Conservation (phyloP, 805 yeast genomes). For the Candida coquimbonensis region DNA sequence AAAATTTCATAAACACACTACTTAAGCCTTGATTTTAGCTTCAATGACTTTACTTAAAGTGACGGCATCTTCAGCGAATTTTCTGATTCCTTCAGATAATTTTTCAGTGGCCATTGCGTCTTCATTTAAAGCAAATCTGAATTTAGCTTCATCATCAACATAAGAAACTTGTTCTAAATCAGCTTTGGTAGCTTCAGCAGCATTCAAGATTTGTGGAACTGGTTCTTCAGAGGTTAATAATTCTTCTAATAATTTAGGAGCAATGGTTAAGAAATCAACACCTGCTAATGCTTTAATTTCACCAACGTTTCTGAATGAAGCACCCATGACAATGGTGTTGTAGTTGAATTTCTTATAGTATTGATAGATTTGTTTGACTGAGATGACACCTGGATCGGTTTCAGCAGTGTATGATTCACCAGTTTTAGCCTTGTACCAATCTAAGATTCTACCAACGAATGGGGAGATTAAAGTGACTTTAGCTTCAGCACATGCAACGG, state of each 20-base stretch:
- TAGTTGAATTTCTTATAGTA: conserved; percentile 96
- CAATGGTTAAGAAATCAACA: conserved; percentile 89
- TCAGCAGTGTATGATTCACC: conserved; percentile 79
- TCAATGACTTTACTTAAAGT: conserved; percentile 67
- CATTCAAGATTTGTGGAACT: conserved; percentile 78
- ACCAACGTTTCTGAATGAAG: conserved; percentile 95
- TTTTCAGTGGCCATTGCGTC: conserved; percentile 99
- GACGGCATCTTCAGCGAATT: conserved; percentile 87
- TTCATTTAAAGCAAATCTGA: conserved; percentile 89
- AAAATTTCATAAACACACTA: not conserved
- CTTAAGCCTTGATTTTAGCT: conserved; percentile 41
- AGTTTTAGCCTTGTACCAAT: conserved; percentile 93
- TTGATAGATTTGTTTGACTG: conserved; percentile 86
- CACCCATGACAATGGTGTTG: conserved; percentile 99
- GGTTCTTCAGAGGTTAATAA: conserved; percentile 68
- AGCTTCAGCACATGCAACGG: conserved; percentile 99
- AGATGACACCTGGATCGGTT: conserved; percentile 92
- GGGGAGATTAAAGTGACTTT: conserved; percentile 94
- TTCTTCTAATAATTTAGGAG: conserved; percentile 89
- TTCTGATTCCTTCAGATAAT: conserved; percentile 95
- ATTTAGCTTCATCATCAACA: conserved; percentile 78
- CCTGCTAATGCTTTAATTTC: conserved; percentile 97
- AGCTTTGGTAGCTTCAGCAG: conserved; percentile 49
- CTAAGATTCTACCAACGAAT: conserved; percentile 97
- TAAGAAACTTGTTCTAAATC: conserved; percentile 66